Base-by-base conservation (phyloP, 495 filamentous ascomycete species). In the Xylaria nigripes region DNA sequence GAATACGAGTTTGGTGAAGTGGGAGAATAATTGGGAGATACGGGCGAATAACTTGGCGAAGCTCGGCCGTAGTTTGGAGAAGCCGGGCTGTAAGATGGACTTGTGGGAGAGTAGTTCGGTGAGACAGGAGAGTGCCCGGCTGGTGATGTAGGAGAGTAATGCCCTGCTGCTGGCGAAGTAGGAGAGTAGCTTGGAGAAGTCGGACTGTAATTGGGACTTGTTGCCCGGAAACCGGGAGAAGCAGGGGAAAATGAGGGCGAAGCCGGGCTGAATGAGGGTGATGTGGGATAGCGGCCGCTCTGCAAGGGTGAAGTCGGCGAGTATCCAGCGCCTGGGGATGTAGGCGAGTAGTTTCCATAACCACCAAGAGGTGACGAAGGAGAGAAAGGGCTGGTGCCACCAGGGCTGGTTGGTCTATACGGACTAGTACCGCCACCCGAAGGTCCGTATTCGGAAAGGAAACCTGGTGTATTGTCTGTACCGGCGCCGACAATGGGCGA, bases 201-300 rank as follows among this genome's bases (percentile, higher is more conserved):
- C 0, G 89, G 89, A 59, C 84, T 89, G 66, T 89, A 92, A 41
- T 78, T 83, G 9, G 87, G 87, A 64, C 74, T 81, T 27, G 79
- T 73, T 15, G 80, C 72, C 73, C 71, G 83, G 81, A 54, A 76
- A 74, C 55, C 40, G 6, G 89, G 89, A 22, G 88, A 92, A 2
- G 86, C 86, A 1, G 89, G 89, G 22, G 87, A 90, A 70, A 94
- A 95, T 0, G 85, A 87, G 27, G 89, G 88, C 27, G 86, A 90
- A 1, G 83, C 79, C 0, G 87, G 86, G 15, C 76, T 81, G 65
- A 90, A 91, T 29, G 79, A 76, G 15, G 83, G 87, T 50, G 86
- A 89, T 18, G 84, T 76, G 18, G 84, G 78, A 21, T 80, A 86
- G 54, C 84, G 83, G 58, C 78, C 76, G 59, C 83, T 76, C 61